phyloP scores from a whole-genome alignment of 345 rosid species.

The Populus deltoides region DNA sequence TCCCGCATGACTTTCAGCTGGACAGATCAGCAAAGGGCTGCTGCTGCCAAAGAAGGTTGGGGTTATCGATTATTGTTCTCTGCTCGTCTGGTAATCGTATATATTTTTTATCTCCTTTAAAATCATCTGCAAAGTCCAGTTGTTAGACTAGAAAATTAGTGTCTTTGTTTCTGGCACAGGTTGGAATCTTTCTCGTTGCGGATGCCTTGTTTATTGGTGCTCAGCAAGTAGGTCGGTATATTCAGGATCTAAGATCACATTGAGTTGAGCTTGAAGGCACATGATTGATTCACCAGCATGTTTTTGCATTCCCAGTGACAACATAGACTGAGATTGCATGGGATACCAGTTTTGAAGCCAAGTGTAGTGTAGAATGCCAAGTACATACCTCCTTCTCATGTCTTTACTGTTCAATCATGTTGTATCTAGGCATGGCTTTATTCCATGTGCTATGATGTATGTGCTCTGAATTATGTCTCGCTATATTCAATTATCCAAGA shows the following conservation, averaged over 20 bases:
- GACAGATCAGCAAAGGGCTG: conserved; percentile 94
- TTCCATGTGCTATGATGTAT: neutral
- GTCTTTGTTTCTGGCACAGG: conserved; percentile 32
- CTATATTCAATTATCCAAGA: neutral
- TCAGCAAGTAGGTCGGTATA: conserved; percentile 63
- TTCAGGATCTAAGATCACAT: conserved; percentile 71
- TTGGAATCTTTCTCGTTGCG: conserved; percentile 64
- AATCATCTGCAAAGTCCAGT: neutral
- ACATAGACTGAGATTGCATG: conserved; percentile 4
- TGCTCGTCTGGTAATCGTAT: conserved; percentile 63
- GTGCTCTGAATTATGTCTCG: neutral
- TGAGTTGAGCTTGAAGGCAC: conserved; percentile 26
- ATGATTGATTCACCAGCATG: conserved; percentile 2
- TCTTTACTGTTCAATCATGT: neutral
- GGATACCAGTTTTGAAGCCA: conserved; percentile 19
- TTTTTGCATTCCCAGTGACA: neutral
- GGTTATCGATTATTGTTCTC: conserved; percentile 70
- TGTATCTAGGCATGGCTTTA: neutral
- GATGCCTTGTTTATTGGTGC: conserved; percentile 79
- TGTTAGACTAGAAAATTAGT: conserved; percentile 5
- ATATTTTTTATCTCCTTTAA: neutral
- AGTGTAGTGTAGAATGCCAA: neutral
- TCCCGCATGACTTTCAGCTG: conserved; percentile 45
- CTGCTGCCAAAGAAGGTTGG: conserved; percentile 93
- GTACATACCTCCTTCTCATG: neutral